Evolutionary conservation across 2,329 filamentous ascomycete species (phyloP).

Genomic region (Alternaria brassicicola): DNA sequence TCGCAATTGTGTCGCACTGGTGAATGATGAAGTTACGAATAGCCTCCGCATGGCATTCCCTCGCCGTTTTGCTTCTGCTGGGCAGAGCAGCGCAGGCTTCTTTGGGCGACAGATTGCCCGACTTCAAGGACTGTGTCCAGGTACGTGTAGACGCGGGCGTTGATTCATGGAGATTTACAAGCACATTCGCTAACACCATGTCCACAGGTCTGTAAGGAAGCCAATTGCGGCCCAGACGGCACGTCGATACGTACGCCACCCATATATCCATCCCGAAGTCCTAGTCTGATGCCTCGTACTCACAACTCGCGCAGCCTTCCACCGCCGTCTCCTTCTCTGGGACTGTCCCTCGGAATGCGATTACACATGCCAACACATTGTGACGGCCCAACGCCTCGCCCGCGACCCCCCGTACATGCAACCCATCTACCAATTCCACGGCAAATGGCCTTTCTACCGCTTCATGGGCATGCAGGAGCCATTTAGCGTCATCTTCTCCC

Average conservation of each 20-base stretch:
- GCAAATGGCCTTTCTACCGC: conserved; percentile 97
- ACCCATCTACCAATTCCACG: conserved; percentile 88
- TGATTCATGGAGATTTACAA: conserved; percentile 9
- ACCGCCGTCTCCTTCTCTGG: conserved; percentile 89
- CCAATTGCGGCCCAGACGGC: conserved; percentile 76
- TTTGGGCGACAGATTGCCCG: conserved; percentile 80
- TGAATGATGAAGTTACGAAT: conserved; percentile 37
- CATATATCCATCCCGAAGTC: neutral
- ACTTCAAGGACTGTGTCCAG: conserved; percentile 85
- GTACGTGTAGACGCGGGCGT: conserved; percentile 56
- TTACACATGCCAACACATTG: conserved; percentile 94
- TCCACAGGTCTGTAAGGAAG: conserved; percentile 72
- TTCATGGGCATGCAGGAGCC: conserved; percentile 94
- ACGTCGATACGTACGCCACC: conserved; percentile 69
- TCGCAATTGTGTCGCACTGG: neutral
- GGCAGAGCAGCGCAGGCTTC: conserved; percentile 65
- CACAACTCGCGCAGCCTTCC: conserved; percentile 65
- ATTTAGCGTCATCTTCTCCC: conserved; percentile 88
- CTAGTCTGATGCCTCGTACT: neutral
- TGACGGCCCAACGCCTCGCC: conserved; percentile 74
- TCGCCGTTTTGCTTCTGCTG: conserved; percentile 36
- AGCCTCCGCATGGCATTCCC: conserved; percentile 31
- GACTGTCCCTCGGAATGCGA: conserved; percentile 93
- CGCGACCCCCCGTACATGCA: conserved; percentile 67
- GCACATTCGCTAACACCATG: conserved; percentile 8